These are phyloP conservation scores for Thermoascus crustaceus DNA, from an alignment of 2,329 filamentous ascomycete species.

Conservation along the genomic window DNA sequence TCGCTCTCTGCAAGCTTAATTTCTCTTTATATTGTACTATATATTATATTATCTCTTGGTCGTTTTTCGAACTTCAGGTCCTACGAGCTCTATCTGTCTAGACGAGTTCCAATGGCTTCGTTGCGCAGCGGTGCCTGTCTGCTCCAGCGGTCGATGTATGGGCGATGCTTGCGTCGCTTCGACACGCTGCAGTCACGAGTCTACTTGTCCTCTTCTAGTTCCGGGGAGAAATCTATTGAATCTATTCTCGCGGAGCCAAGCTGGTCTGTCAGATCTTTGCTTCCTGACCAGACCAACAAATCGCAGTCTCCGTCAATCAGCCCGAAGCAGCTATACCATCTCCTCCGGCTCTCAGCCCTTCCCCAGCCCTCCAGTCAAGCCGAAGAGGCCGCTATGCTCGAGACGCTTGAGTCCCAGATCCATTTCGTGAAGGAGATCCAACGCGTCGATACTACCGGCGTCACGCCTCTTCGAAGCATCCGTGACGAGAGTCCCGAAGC, in stretches of 20 bases:
- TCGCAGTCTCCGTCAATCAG: constrained; percentile 43
- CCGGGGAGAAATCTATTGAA: constrained; percentile 21
- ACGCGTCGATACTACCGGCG: constrained; percentile 61
- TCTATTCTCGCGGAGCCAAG: constrained; percentile 59
- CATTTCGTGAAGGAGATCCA: constrained; percentile 87
- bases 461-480: constrained; percentile 69
- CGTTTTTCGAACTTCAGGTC: no score
- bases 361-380: constrained; percentile 56
- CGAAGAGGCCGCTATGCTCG: constrained; percentile 63
- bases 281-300: constrained; percentile 42
- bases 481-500: constrained; percentile 56
- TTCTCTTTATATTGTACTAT: neutral
- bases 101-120: constrained; percentile 4
- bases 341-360: constrained; percentile 82
- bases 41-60: neutral
- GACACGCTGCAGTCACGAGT: constrained; percentile 3
- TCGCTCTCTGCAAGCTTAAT: no score
- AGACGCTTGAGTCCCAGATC: constrained; percentile 70
- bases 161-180: neutral
- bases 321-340: constrained; percentile 64
- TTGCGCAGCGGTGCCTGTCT: constrained; percentile 4
- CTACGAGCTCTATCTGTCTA: neutral
- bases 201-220: constrained; percentile 14
- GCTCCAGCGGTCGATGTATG: neutral
- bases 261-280: constrained; percentile 75